phyloP scores from a whole-genome alignment of 2,329 filamentous ascomycete species.

The Calonectria crousiana region DNA sequence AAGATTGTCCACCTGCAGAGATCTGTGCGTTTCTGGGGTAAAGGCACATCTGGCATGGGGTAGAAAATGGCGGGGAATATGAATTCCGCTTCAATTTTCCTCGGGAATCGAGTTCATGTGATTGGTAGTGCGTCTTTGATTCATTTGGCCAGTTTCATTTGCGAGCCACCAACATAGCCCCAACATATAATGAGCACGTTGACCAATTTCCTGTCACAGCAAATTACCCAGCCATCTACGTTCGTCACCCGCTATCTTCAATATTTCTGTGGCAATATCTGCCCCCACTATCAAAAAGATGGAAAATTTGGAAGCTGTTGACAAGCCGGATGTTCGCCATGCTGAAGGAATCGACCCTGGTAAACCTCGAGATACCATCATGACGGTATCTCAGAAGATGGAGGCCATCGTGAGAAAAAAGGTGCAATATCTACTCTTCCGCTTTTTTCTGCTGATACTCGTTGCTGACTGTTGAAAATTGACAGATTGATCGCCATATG shows the following conservation, averaged over 20 bases:
- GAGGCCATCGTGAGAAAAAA: background rate
- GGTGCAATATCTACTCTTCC: background rate
- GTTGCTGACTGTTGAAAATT: background rate
- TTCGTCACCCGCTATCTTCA: background rate
- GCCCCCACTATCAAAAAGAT: background rate
- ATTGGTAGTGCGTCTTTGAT: background rate
- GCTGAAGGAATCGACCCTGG: background rate
- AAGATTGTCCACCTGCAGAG: background rate
- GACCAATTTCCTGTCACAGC: background rate
- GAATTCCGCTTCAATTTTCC: background rate
- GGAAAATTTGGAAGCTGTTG: background rate
- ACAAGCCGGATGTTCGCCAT: background rate
- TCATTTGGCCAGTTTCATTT: background rate
- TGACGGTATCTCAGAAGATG: background rate
- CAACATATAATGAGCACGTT: background rate
- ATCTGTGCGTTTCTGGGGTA: background rate
- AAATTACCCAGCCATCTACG: background rate
- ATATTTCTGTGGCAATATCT: background rate
- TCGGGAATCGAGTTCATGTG: background rate
- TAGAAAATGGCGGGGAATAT: background rate
- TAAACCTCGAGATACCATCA: background rate
- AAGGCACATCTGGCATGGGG: background rate
- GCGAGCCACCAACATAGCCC: background rate
- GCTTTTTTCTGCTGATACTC: too few species aligned
- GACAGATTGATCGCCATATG: constrained; percentile 31